Evolutionary conservation across 345 rosid genomes (phyloP).

Genomic region (Lepidium sativum): DNA sequence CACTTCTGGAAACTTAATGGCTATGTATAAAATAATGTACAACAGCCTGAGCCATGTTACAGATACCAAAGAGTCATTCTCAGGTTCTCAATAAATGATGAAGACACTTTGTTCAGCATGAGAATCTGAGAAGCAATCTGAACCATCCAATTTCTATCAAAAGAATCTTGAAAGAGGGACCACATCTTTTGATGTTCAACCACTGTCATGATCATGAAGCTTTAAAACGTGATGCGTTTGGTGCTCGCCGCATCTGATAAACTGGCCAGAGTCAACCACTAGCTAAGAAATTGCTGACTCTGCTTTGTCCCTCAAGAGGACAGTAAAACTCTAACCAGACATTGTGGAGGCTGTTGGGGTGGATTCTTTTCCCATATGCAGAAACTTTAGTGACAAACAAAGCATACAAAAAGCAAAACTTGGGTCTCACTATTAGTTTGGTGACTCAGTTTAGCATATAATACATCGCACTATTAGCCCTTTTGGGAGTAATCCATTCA

Average conservation of each 20-base stretch:
- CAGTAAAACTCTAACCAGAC: conserved; percentile 22
- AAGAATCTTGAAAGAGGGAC: conserved; percentile 16
- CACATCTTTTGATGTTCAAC: conserved; percentile 11
- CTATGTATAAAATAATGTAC: background rate
- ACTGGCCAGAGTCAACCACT: conserved; percentile 20
- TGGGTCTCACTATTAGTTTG: background rate
- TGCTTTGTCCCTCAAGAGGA: conserved; percentile 26
- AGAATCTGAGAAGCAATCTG: conserved; percentile 18
- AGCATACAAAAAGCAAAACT: conserved; percentile 10
- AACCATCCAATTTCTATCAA: conserved; percentile 18
- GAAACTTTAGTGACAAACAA: conserved; percentile 21
- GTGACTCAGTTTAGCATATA: conserved; percentile 27
- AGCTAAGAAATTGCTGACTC: conserved; percentile 24
- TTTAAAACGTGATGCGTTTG: conserved; percentile 27
- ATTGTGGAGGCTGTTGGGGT: conserved; percentile 20
- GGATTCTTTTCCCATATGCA: conserved; percentile 25
- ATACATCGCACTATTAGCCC: conserved; percentile 22
- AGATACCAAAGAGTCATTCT: background rate
- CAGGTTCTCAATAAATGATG: conserved; percentile 2
- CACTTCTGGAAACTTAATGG: background rate
- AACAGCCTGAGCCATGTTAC: conserved; percentile 10
- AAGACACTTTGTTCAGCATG: conserved; percentile 6
- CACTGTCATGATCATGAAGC: conserved; percentile 24
- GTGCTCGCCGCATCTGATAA: conserved; percentile 34
- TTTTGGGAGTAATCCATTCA: conserved; percentile 27